Evolutionary conservation across 352 stramenopile species (phyloP).

Genomic region (Phytophthora multivora): DNA sequence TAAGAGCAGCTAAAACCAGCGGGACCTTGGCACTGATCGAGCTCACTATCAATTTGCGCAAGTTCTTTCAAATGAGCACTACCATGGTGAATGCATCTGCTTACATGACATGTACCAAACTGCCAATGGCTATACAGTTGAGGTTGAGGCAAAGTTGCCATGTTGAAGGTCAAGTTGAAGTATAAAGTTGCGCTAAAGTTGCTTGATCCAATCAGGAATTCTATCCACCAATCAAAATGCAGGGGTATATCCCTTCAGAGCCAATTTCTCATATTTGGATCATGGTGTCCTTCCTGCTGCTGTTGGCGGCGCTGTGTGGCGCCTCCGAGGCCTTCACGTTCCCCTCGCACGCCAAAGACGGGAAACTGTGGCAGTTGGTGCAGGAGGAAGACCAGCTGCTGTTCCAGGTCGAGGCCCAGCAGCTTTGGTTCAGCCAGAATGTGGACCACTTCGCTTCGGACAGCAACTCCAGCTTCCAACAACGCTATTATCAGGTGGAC

Average conservation of each 20-base stretch:
- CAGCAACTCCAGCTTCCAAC: constrained; percentile 57
- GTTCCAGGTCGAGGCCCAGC: constrained; percentile 38
- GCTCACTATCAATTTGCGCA: too few relatives aligned
- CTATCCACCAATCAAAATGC: constrained; percentile 9
- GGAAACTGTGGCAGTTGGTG: constrained; percentile 57
- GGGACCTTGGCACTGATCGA: too few relatives aligned
- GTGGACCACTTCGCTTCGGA: constrained; percentile 61
- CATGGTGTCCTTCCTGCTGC: constrained; percentile 20
- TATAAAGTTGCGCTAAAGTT: not conserved
- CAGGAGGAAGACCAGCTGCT: constrained; percentile 55
- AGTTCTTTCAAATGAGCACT: too few relatives aligned
- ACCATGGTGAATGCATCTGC: too few relatives aligned
- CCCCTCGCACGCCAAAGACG: constrained; percentile 50
- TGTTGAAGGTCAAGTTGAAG: constrained; percentile 1
- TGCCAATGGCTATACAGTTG: too few relatives aligned
- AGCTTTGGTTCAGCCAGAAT: constrained; percentile 74
- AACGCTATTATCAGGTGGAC: constrained; percentile 81
- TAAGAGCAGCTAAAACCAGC: constrained; percentile 15
- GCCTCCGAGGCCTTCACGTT: constrained; percentile 22
- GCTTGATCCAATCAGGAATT: not conserved
- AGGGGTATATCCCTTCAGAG: constrained; percentile 1
- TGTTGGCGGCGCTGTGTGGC: constrained; percentile 14
- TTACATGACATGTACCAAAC: too few relatives aligned
- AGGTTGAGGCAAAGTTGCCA: not conserved
- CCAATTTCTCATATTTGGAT: constrained; percentile 25